Evolutionary conservation across 106 monocot species (phyloP), one percentile per base, ranked within the genome.

Genomic region (Narthecium ossifragum): DNA sequence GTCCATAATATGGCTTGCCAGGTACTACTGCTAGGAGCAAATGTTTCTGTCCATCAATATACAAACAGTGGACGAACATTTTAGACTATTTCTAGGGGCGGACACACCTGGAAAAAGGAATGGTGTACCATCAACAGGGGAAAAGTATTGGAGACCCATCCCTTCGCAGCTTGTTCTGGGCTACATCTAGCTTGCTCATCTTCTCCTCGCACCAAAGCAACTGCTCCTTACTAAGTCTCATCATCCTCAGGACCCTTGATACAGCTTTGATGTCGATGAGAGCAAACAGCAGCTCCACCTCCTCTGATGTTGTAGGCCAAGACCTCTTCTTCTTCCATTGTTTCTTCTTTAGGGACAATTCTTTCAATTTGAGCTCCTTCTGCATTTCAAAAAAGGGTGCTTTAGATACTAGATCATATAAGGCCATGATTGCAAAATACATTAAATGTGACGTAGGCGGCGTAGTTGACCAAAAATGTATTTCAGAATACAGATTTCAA

Each of bases 191-290:
- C 68, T 90, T 94, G 78, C 93, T 83, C 85, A 94, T 85, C 80
- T 94, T 94, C 71, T 94, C 93, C 53, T 94, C 96, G 23, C 90
- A 96, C 96, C 96, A 96, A 14, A 96, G 68, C 46, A 90, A 36
- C 73, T 96, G 83, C 73, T 96, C 96, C 58, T 86, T 87, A 24
- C 78, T 84, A 15, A 90, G 62, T 28, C 29, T 70, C 8, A 51
- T 70, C 90, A 96, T 83, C 40, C 90, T 78, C 53, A 96, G 57
- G 40, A 96, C 96, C 81, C 86, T 80, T 0, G 73, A 69, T 6
- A 84, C 65, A 8, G 87, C 80, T 76, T 76, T 79, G 18, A 90
- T 70, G 73, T 93, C 93, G 13, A 88, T 82, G 23, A 85, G 69
- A 0, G 70, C 76, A 18, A 89, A 67, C 1, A 85, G 64, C 21